phyloP scores from a whole-genome alignment of 805 yeast genomes.

The Candida rishiriensis region DNA sequence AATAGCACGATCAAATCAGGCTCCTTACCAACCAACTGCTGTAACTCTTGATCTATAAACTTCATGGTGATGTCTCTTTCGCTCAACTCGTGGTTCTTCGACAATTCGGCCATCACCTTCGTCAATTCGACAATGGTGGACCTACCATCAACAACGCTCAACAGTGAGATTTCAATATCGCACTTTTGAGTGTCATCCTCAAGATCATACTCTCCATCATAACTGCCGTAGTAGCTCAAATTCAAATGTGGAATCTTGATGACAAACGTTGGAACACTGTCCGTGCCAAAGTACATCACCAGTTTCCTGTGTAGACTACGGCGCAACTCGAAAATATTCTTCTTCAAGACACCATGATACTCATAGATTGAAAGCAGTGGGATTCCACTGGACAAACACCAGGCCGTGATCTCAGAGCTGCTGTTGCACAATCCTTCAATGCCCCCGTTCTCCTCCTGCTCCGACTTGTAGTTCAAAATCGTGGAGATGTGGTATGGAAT shows the following conservation, averaged over 20 bases:
- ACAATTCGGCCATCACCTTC: constrained; percentile 75
- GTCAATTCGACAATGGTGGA: constrained; percentile 86
- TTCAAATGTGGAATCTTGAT: constrained; percentile 68
- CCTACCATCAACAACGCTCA: constrained; percentile 80
- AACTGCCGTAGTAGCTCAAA: constrained; percentile 38
- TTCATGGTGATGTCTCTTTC: constrained; percentile 68
- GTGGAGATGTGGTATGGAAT: constrained; percentile 75
- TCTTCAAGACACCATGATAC: constrained; percentile 62
- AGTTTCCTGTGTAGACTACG: constrained; percentile 55
- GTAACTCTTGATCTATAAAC: constrained; percentile 68
- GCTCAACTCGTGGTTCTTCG: constrained; percentile 53
- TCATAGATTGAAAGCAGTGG: constrained; percentile 72
- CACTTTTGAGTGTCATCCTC: constrained; percentile 9
- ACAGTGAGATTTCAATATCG: constrained; percentile 53
- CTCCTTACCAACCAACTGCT: constrained; percentile 79
- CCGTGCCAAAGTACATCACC: constrained; percentile 68
- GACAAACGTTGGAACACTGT: constrained; percentile 55
- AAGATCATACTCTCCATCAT: constrained; percentile 30
- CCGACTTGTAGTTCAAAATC: constrained; percentile 67
- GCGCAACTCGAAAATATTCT: constrained; percentile 50
- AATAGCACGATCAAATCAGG: constrained; percentile 86
- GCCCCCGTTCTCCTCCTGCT: constrained; percentile 87
- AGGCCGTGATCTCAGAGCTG: constrained; percentile 71
- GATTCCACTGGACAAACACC: constrained; percentile 91
- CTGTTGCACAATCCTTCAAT: constrained; percentile 74